phyloP scores from a whole-genome alignment of 768 basidiomycete genomes.

The Pholiota microspora region DNA sequence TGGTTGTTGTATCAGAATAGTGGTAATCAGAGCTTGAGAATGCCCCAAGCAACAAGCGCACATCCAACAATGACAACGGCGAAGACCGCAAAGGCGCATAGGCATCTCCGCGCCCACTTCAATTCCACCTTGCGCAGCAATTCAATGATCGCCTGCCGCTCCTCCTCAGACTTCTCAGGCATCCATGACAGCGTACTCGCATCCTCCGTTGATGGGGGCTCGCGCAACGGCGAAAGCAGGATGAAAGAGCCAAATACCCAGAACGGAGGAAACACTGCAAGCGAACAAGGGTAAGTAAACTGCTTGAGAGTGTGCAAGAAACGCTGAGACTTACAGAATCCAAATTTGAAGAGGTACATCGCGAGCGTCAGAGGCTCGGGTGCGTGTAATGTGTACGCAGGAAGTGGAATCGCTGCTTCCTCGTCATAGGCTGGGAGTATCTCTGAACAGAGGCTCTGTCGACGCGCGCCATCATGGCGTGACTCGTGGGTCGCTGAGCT shows the following conservation, averaged over 20 bases:
- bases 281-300: constrained; percentile 3
- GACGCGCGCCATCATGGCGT: constrained; percentile 32
- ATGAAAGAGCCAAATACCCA: constrained; percentile 61
- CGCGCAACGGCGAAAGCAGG: constrained; percentile 50
- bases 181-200: constrained; percentile 40
- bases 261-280: constrained; percentile 57
- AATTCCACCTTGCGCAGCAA: constrained; percentile 46
- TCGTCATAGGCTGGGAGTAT: constrained; percentile 44
- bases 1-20: too few species aligned
- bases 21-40: constrained; percentile 12
- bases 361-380: constrained; percentile 55
- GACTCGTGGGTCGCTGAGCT: constrained; percentile 35
- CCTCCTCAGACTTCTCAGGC: constrained; percentile 52
- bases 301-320: neutral
- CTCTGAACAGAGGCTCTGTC: constrained; percentile 26
- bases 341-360: constrained; percentile 61
- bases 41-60: constrained; percentile 32
- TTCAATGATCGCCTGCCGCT: constrained; percentile 43
- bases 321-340: constrained; percentile 46
- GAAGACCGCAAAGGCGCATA: constrained; percentile 51
- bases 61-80: constrained; percentile 31
- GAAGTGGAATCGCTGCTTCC: constrained; percentile 32
- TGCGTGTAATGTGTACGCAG: constrained; percentile 34
- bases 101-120: constrained; percentile 58
- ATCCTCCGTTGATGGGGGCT: constrained; percentile 27